A percentile compares a stretch with the other conserved stretches of the same genome.
phyloP scores from a whole-genome alignment of 2,329 filamentous ascomycete genomes.

The Neophaeococcomyces mojaviensis region DNA sequence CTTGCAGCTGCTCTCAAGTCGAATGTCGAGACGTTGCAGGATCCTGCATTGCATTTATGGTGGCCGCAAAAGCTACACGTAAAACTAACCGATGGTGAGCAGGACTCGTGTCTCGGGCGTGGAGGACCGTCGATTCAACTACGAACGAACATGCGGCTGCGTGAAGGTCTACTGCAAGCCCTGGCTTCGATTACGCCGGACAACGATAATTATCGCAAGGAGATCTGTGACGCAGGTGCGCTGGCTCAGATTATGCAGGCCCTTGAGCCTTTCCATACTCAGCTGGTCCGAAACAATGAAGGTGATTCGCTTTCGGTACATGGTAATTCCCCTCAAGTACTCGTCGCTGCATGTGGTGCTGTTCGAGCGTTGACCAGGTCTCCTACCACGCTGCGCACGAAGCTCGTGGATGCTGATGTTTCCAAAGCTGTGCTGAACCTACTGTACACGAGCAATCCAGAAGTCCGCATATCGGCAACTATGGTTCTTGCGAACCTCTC shows the following conservation, averaged over 20 bases:
- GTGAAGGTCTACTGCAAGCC: constrained; percentile 69
- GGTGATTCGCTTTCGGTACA: constrained; percentile 26
- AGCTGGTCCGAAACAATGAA: constrained; percentile 5
- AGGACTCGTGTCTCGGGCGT: constrained; percentile 16
- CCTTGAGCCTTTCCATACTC: constrained; percentile 49
- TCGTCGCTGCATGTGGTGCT: constrained; percentile 78
- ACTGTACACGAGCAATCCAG: constrained; percentile 64
- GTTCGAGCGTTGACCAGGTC: constrained; percentile 77
- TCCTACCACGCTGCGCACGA: constrained; percentile 74
- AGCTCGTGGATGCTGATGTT: constrained; percentile 77
- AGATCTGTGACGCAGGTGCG: constrained; percentile 72
- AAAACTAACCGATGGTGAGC: neutral
- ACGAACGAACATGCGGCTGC: constrained; percentile 64
- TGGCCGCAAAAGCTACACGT: constrained; percentile 15
- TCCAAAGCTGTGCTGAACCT: constrained; percentile 69
- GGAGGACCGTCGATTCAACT: constrained; percentile 55
- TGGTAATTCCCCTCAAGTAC: constrained; percentile 70
- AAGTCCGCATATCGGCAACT: constrained; percentile 80
- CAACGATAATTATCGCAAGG: constrained; percentile 77
- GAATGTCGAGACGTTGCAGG: constrained; percentile 54
- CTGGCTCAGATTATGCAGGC: constrained; percentile 78
- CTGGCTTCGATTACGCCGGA: constrained; percentile 73
- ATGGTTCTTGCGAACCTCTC: constrained; percentile 78
- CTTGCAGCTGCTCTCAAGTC: constrained; percentile 58
- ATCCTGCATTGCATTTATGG: constrained; percentile 25